Conservation (phyloP, 768 basidiomycete species). For the Hysterangium stoloniferum region DNA sequence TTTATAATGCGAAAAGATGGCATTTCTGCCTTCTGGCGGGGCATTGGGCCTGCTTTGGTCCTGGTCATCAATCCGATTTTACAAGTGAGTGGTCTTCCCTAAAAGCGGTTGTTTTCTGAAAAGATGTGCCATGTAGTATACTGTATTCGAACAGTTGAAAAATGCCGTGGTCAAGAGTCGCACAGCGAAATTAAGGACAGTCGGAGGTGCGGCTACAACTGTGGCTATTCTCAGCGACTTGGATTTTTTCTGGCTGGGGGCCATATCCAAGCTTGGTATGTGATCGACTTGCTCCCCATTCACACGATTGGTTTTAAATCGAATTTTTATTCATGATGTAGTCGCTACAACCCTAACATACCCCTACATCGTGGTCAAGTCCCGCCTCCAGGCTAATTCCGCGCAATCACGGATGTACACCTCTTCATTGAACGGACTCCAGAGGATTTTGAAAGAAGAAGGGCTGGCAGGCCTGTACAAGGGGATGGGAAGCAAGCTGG, state of each 20-base stretch:
- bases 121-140: constrained; percentile 51
- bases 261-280: constrained; percentile 81
- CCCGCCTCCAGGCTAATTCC: constrained; percentile 69
- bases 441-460: constrained; percentile 71
- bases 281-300: constrained; percentile 24
- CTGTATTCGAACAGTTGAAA: constrained; percentile 92
- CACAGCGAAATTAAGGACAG: constrained; percentile 41
- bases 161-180: constrained; percentile 65
- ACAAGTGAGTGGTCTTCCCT: constrained; percentile 24
- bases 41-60: constrained; percentile 87
- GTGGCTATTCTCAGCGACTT: constrained; percentile 60
- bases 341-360: constrained; percentile 54
- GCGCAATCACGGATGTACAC: constrained; percentile 61
- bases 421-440: constrained; percentile 69
- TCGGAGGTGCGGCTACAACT: constrained; percentile 31
- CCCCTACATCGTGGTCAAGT: constrained; percentile 75
- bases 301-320: constrained; percentile 28
- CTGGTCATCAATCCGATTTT: constrained; percentile 93
- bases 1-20: constrained; percentile 71
- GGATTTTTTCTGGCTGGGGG: constrained; percentile 95
- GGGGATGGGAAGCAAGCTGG: constrained; percentile 79
- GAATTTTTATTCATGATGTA: constrained; percentile 1
- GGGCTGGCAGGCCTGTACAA: constrained; percentile 80
- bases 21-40: constrained; percentile 79
- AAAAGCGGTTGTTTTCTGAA: not conserved